Percentiles rank a stretch among this genome's conserved stretches.
These are phyloP conservation scores for Fraxinus velutina DNA, from an alignment of 305 asterid species.

Conservation along the genomic window DNA sequence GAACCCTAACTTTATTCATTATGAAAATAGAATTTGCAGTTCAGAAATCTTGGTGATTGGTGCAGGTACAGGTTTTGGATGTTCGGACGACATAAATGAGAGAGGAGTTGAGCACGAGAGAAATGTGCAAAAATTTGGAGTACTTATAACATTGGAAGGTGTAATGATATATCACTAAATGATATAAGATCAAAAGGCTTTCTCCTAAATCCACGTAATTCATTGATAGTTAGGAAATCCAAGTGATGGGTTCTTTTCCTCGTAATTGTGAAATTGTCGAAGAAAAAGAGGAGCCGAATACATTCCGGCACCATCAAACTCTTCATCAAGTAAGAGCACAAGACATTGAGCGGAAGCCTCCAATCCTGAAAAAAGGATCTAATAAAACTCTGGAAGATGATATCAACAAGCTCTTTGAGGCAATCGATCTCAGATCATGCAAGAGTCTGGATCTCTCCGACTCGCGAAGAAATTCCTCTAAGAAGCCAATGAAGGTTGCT, in stretches of 20 bases:
- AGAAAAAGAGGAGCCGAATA: slow-evolving; percentile 45
- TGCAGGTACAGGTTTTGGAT: slow-evolving; percentile 19
- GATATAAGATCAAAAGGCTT: slow-evolving; percentile 4
- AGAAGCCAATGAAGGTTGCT: slow-evolving; percentile 66
- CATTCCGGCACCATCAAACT: slow-evolving; percentile 28
- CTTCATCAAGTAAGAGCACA: slow-evolving; percentile 27
- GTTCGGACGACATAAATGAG: slow-evolving; percentile 1
- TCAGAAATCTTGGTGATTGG: background rate
- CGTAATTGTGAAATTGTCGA: slow-evolving; percentile 70
- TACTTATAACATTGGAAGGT: background rate
- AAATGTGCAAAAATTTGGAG: slow-evolving; percentile 4
- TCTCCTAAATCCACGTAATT: slow-evolving; percentile 9
- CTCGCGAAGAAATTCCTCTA: slow-evolving; percentile 60
- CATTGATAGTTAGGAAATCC: slow-evolving; percentile 6
- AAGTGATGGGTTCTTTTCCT: slow-evolving; percentile 54
- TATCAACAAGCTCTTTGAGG: slow-evolving; percentile 74
- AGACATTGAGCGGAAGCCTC: slow-evolving; percentile 32
- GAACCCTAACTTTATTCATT: background rate
- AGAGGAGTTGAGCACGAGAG: slow-evolving; percentile 5
- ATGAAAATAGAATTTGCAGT: background rate
- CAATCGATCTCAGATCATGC: slow-evolving; percentile 55
- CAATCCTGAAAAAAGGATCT: slow-evolving; percentile 42
- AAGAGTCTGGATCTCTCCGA: slow-evolving; percentile 79
- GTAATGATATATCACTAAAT: background rate
- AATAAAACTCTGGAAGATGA: slow-evolving; percentile 50